Percentiles rank a stretch among this genome's conserved stretches.
Conservation (phyloP, 2,329 filamentous ascomycete genomes). For the Dactylellina haptotyla region DNA sequence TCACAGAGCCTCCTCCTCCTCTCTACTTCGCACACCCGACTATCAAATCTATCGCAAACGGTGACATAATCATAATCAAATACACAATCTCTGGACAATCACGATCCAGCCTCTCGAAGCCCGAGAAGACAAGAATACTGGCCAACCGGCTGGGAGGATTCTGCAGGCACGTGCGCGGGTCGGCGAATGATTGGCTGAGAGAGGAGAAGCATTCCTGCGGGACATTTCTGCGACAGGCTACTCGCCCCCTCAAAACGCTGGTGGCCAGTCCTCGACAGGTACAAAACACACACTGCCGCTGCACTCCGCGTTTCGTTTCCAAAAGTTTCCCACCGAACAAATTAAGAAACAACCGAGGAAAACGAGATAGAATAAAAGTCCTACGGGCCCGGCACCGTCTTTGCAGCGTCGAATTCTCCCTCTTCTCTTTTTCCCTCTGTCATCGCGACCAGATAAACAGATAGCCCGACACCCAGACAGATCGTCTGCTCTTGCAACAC, state of each 20-base stretch:
- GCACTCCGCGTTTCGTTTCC: conserved; percentile 8
- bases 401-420: neutral
- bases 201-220: neutral
- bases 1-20: too few species aligned
- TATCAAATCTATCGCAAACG: too few species aligned
- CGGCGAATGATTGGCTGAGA: neutral
- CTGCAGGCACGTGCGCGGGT: too few species aligned
- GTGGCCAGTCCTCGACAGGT: neutral
- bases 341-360: neutral
- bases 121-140: too few species aligned
- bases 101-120: too few species aligned
- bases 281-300: neutral
- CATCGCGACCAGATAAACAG: too few species aligned
- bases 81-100: too few species aligned
- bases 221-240: conserved; percentile 5
- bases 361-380: neutral
- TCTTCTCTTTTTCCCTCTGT: neutral
- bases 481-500: neutral
- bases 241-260: conserved; percentile 8
- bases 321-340: neutral
- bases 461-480: too few species aligned
- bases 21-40: too few species aligned
- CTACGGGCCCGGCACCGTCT: neutral
- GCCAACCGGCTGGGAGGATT: neutral
- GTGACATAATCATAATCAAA: too few species aligned